Base-by-base conservation (phyloP, 768 basidiomycete species). In the Russula virescens region DNA sequence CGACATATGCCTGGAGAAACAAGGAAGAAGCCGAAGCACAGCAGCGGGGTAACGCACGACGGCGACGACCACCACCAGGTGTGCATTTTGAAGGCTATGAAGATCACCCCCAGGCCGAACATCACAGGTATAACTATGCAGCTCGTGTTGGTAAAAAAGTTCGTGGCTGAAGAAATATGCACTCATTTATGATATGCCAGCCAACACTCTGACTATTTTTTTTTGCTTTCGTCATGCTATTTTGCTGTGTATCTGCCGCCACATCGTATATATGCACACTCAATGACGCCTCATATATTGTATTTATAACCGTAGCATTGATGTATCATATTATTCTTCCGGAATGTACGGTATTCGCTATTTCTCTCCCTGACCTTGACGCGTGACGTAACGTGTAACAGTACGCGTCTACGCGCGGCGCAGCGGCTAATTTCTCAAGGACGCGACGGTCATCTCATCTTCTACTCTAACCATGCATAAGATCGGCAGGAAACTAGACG, bases 1-100 rank as follows among this genome's bases (percentile, higher is more conserved):
- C 89, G 8, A 79, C 89, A 2, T 76, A 82, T 55, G 82, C 87
- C 65, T 92, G 90, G 90, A 78, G 87, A 63, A 81, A 86, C 66
- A 78, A 65, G 8, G 31, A 31, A 31, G 38, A 38, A 14, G 38
- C 38, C 38, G 38, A 38, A 38, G 38, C 38, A 48, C 71, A 72
- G 57, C 77, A 74, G 19, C 75, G 78, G 4, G 73, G 73, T 13
- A 67, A 56, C 21, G 43, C 42, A 42, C 67, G 73, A 34, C 64
- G 73, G 18, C 70, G 69, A 21, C 70, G 72, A 5, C 74, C 74
- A 21, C 70, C 71, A 7, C 74, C 74, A 10, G 74, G 74, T 4
- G 74, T 75, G 8, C 72, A 72, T 45, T 75, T 75, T 55, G 73
- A 75, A 47, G 57, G 71, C 9, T 63, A 60, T 13, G 73, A 72